A percentile compares a stretch with the other conserved stretches of the same genome.
phyloP scores from a whole-genome alignment of 2,329 filamentous ascomycete species.

The Colletotrichum sp. region DNA sequence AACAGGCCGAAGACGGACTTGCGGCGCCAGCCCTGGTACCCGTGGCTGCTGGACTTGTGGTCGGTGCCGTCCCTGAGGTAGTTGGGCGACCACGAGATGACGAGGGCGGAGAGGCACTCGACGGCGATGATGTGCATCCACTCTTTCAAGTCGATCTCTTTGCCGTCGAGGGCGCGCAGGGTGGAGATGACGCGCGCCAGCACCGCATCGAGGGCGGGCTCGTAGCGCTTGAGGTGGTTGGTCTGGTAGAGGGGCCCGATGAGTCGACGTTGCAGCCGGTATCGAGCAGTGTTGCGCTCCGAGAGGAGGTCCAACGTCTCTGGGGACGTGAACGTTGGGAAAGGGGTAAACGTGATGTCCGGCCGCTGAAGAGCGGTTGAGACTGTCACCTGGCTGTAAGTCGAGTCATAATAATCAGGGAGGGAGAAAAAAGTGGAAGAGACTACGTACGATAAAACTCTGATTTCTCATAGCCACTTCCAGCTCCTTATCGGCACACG shows the following conservation, averaged over 20 bases:
- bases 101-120: constrained; percentile 54
- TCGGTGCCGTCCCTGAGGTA: constrained; percentile 49
- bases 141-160: constrained; percentile 51
- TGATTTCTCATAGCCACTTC: constrained; percentile 54
- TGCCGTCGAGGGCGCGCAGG: constrained; percentile 39
- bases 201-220: constrained; percentile 44
- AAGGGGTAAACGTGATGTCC: constrained; percentile 38
- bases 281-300: constrained; percentile 50
- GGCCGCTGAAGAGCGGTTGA: constrained; percentile 50
- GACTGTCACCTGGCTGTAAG: constrained; percentile 33
- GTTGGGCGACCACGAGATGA: constrained; percentile 58
- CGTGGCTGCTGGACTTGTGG: constrained; percentile 50
- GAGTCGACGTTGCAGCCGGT: constrained; percentile 52
- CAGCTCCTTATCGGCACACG: constrained; percentile 38
- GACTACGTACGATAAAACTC: constrained; percentile 51
- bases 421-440: not conserved
- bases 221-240: constrained; percentile 45
- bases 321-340: constrained; percentile 28
- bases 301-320: constrained; percentile 58
- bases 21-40: constrained; percentile 55
- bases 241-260: constrained; percentile 54
- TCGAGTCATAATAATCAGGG: not conserved
- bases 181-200: constrained; percentile 38
- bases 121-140: constrained; percentile 63
- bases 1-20: constrained; percentile 59